Evolutionary conservation across 2,329 filamentous ascomycete species (phyloP), one percentile per base, ranked within the genome.

Genomic region (Volutella citrinella): DNA sequence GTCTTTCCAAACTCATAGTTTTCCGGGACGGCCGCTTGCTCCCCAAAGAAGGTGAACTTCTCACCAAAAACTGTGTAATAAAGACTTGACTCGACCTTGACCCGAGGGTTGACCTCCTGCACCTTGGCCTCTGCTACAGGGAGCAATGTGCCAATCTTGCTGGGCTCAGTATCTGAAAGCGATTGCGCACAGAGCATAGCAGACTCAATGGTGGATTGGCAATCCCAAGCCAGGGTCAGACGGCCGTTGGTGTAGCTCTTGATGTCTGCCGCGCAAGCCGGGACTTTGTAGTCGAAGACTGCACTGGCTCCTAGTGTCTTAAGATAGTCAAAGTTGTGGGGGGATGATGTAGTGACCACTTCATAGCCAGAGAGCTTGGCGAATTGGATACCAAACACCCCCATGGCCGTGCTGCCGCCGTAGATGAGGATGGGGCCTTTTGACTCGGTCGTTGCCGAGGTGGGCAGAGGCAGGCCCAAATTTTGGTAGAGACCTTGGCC

Each of bases 381-480:
- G 37, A 52, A 63, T 47, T 68, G 64, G 40, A 69, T 63, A 4
- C 58, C 65, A 34, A 75, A 72, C 29, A 76, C 70, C 54, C 68
- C 70, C 2, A 74, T 76, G 4, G 73, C 75, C 10, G 69, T 78
- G 54, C 72, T 72, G 11, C 63, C 65, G 27, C 65, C 68, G 27
- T 69, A 68, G 36, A 68, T 65, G 5, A 69, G 46, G 28, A 70
- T 47, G 2, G 64, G 56, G 24, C 63, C 48, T n/a, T n/a, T n/a
- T 21, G 62, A 52, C 16, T 61, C 56, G n/a, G 57, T 56, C 21
- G 52, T 37, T 6, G 66, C 59, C 10, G 54, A 37, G n/a, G 45
- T 60, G 2, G 77, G 76, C 3, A 75, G 53, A 0, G 66, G 64
- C 1, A 73, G 57, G 28, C 55, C 38, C 3, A 74, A 57, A 8